phyloP scores from a whole-genome alignment of 2,329 filamentous ascomycete species.

The Cladosporium oxysporum region DNA sequence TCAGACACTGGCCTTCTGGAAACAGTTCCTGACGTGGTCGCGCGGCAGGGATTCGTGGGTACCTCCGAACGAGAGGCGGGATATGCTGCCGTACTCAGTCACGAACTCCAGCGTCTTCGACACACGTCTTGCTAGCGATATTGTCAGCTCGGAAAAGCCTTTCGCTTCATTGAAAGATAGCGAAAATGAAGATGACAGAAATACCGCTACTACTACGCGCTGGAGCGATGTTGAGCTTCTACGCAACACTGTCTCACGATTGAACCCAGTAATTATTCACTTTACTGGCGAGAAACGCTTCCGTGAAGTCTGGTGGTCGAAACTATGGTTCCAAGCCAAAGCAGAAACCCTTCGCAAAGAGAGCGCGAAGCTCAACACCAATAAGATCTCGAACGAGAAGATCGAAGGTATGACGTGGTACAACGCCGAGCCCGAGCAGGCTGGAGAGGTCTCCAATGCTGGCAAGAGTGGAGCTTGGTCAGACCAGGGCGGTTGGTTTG shows the following conservation, averaged over 20 bases:
- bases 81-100: conserved; percentile 14
- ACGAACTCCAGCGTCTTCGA: conserved; percentile 24
- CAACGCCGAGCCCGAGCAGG: conserved; percentile 28
- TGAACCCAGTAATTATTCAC: conserved; percentile 31
- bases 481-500: conserved; percentile 33
- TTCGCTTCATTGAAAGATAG: conserved; percentile 26
- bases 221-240: conserved; percentile 31
- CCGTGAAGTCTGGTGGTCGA: conserved; percentile 35
- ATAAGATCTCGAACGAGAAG: conserved; percentile 24
- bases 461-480: conserved; percentile 33
- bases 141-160: conserved; percentile 29
- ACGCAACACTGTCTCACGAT: conserved; percentile 33
- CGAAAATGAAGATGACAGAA: conserved; percentile 20
- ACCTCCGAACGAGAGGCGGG: conserved; percentile 14
- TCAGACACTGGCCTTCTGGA: conserved; percentile 41
- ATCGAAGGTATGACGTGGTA: conserved; percentile 33
- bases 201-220: conserved; percentile 1
- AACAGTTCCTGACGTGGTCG: conserved; percentile 37
- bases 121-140: conserved; percentile 27
- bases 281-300: conserved; percentile 36
- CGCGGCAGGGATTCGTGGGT: conserved; percentile 37
- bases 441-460: conserved; percentile 24
- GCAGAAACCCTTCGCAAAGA: conserved; percentile 29
- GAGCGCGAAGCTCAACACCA: conserved; percentile 21
- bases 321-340: conserved; percentile 35